Evolutionary conservation across 2,329 filamentous ascomycete genomes (phyloP).

Genomic region (Teratosphaeria zuluensis): DNA sequence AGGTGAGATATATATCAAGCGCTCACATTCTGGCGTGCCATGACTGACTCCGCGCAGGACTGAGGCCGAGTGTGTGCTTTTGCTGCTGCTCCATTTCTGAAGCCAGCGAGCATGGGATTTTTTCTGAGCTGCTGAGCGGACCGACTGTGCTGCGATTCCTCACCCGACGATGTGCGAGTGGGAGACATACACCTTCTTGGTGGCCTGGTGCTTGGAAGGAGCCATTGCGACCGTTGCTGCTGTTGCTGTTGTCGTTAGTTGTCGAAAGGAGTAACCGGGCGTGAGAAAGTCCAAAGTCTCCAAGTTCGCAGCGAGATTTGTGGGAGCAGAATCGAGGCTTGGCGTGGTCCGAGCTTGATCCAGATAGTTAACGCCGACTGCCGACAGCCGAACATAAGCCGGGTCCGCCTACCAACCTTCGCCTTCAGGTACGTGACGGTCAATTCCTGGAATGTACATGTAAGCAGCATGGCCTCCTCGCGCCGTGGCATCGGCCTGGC

Average conservation of each 20-base stretch:
- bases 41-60: constrained; percentile 26
- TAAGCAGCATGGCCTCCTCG: constrained; percentile 31
- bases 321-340: constrained; percentile 3
- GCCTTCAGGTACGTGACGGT: not conserved
- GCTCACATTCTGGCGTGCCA: constrained; percentile 29
- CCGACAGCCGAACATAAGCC: not conserved
- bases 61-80: constrained; percentile 19
- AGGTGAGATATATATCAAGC: constrained; percentile 6
- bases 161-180: constrained; percentile 24
- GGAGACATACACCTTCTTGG: constrained; percentile 49
- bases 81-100: constrained; percentile 8
- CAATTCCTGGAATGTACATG: not conserved
- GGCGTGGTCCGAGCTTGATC: not conserved
- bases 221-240: constrained; percentile 44
- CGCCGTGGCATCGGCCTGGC: constrained; percentile 82
- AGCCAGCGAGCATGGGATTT: constrained; percentile 14
- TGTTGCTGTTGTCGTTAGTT: constrained; percentile 17
- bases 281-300: not conserved
- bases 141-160: constrained; percentile 64
- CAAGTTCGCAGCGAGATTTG: not conserved
- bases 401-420: not conserved
- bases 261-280: constrained; percentile 25
- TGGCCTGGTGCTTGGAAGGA: constrained; percentile 28
- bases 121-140: constrained; percentile 68
- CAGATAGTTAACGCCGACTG: not conserved